Evolutionary conservation across 2,329 filamentous ascomycete genomes (phyloP), one percentile per base, ranked within the genome.

Genomic region (Cercospora sp.): DNA sequence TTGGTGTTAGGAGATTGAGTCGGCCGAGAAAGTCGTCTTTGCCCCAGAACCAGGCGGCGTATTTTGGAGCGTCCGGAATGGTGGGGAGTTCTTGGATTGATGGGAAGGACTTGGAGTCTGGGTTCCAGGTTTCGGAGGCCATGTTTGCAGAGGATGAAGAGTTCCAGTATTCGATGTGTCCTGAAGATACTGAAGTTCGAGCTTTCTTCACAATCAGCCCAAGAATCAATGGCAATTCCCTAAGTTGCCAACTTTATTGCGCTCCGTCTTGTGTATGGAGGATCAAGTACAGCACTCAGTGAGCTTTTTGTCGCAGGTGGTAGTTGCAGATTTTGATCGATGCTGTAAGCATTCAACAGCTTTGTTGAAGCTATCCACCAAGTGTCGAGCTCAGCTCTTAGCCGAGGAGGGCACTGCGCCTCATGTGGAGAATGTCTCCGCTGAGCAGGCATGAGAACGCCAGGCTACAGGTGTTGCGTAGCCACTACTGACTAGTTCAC

Each of bases 1-100:
- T 76, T 0, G 86, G 85, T 0, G 86, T 88, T 16, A 87, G 79
- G 8, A 88, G 82, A 66, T 88, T 88, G 53, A 88, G 73, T 55
- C 86, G 80, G 12, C 83, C 83, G 62, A 86, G 81, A 70, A 81
- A 78, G 71, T 87, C 86, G 73, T 87, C 80, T 48, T 84, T 79
- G 12, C 87, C 86, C 86, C 86, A 88, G 28, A 87, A 83, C 87
- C 87, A 89, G 18, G 86, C 86, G 18, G 86, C 85, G 30, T 81
- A 84, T 18, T 84, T 79, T 0, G 86, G 87, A 1, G 85, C 85
- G 36, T 83, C 83, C 1, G 82, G 77, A 42, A 87, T 81, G 20
- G 77, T 72, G 20, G 85, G 85, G 3, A 88, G 79, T 61, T 88
- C 83, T 63, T 83, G 83, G 13, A 85, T 79, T 0, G 81, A 81